Conservation (phyloP, 148 eudicot species). For the Heliosperma pusillum region DNA sequence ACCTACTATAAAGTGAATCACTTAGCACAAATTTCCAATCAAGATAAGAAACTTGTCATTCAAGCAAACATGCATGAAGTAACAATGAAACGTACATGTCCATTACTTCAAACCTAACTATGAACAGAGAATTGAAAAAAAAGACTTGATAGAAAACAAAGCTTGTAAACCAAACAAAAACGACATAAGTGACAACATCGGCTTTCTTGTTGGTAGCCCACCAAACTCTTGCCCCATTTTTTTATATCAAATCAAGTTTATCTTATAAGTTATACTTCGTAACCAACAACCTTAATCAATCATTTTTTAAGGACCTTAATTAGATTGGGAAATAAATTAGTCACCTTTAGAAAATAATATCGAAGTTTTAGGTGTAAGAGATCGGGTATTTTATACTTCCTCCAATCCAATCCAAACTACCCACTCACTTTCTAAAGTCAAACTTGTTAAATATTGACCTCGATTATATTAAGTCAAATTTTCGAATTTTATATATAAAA, state of each 20-base stretch:
- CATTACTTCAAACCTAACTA: slow-evolving; percentile 39
- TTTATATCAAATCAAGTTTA: not conserved
- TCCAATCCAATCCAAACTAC: too few relatives aligned
- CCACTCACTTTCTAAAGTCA: too few relatives aligned
- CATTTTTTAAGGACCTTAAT: not conserved
- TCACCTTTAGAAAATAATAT: too few relatives aligned
- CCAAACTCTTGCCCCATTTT: slow-evolving; percentile 33
- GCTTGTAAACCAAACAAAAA: slow-evolving; percentile 38
- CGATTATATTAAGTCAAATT: too few relatives aligned
- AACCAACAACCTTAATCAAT: not conserved
- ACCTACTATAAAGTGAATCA: too few relatives aligned
- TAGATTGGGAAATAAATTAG: too few relatives aligned
- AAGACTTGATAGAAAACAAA: slow-evolving; percentile 29
- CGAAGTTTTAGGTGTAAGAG: too few relatives aligned
- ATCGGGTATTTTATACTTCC: too few relatives aligned
- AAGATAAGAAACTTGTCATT: slow-evolving; percentile 13
- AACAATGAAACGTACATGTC: slow-evolving; percentile 11
- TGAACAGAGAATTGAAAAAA: not conserved
- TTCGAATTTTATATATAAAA: too few relatives aligned
- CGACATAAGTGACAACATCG: slow-evolving; percentile 27
- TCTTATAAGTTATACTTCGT: too few relatives aligned
- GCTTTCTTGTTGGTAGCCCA: slow-evolving; percentile 21
- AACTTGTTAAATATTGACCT: too few relatives aligned
- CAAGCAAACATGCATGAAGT: not conserved
- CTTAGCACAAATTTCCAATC: not conserved